Evolutionary conservation across 306 rosid genomes (phyloP).

Genomic region (Sphenostylis stenocarpa): DNA sequence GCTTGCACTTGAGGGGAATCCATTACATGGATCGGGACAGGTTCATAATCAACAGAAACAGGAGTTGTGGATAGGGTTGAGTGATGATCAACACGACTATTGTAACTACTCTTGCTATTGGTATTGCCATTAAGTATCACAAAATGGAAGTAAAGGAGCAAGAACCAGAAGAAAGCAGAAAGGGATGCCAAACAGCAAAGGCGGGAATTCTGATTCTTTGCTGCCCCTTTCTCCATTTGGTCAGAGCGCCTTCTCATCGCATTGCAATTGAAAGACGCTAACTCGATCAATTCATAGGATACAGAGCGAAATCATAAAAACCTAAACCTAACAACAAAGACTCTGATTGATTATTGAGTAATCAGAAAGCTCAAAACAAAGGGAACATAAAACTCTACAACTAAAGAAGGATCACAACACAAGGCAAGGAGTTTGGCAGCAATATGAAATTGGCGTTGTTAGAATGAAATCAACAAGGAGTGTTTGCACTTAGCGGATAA

Average conservation of each 20-base stretch:
- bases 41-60: slow-evolving; percentile 30
- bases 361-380: background rate
- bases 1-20: slow-evolving; percentile 1
- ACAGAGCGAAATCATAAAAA: background rate
- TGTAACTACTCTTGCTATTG: background rate
- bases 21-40: slow-evolving; percentile 32
- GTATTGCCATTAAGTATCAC: slow-evolving; percentile 39
- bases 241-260: slow-evolving; percentile 87
- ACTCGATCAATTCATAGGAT: slow-evolving; percentile 21
- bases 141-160: slow-evolving; percentile 81
- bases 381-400: background rate
- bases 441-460: background rate
- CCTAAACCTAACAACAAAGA: slow-evolving; percentile 4
- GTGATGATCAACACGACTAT: slow-evolving; percentile 34
- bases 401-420: background rate
- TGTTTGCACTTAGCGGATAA: background rate
- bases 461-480: background rate
- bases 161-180: slow-evolving; percentile 74
- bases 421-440: background rate
- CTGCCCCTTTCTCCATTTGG: slow-evolving; percentile 71
- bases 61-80: slow-evolving; percentile 34
- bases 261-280: background rate
- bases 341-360: background rate
- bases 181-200: slow-evolving; percentile 62
- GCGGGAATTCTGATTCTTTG: slow-evolving; percentile 66